Conservation (phyloP, 495 filamentous ascomycete genomes). For the Podospora pseudopauciseta region DNA sequence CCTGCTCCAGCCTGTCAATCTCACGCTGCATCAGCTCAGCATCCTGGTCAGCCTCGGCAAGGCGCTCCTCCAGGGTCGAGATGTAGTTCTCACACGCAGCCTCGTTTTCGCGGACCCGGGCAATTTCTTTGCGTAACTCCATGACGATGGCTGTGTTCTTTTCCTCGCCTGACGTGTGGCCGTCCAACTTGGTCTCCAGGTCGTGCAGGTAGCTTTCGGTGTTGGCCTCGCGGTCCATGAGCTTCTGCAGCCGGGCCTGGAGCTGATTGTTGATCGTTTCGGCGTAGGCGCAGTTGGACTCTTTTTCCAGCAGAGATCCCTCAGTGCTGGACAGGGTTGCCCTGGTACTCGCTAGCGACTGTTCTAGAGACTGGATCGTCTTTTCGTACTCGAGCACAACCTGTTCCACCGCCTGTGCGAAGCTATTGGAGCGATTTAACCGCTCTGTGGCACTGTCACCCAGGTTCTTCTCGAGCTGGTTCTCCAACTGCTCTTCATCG, state of each 20-base stretch:
- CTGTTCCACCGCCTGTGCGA: constrained; percentile 91
- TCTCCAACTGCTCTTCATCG: constrained; percentile 56
- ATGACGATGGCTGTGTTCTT: constrained; percentile 78
- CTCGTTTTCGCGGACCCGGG: constrained; percentile 87
- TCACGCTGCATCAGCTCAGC: constrained; percentile 95
- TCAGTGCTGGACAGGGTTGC: constrained; percentile 79
- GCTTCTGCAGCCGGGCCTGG: constrained; percentile 79
- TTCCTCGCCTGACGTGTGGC: constrained; percentile 87
- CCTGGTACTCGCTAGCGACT: constrained; percentile 85
- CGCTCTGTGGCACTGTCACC: constrained; percentile 83
- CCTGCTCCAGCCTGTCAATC: constrained; percentile 88
- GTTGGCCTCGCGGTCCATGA: constrained; percentile 81
- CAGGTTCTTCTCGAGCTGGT: constrained; percentile 51
- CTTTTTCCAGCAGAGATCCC: constrained; percentile 82
- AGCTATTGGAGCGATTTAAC: constrained; percentile 88
- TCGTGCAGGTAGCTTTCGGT: constrained; percentile 91
- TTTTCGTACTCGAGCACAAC: constrained; percentile 98
- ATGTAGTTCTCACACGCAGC: constrained; percentile 91
- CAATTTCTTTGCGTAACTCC: constrained; percentile 88
- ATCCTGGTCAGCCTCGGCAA: constrained; percentile 95
- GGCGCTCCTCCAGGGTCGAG: constrained; percentile 89
- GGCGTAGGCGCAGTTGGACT: constrained; percentile 85
- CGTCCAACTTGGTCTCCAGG: constrained; percentile 82
- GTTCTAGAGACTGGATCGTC: constrained; percentile 92
- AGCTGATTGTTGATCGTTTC: constrained; percentile 91